Percentiles rank a stretch among this genome's conserved stretches.
These are phyloP conservation scores for Gymnopilus dilepis DNA, from an alignment of 768 basidiomycete species.

Conservation along the genomic window DNA sequence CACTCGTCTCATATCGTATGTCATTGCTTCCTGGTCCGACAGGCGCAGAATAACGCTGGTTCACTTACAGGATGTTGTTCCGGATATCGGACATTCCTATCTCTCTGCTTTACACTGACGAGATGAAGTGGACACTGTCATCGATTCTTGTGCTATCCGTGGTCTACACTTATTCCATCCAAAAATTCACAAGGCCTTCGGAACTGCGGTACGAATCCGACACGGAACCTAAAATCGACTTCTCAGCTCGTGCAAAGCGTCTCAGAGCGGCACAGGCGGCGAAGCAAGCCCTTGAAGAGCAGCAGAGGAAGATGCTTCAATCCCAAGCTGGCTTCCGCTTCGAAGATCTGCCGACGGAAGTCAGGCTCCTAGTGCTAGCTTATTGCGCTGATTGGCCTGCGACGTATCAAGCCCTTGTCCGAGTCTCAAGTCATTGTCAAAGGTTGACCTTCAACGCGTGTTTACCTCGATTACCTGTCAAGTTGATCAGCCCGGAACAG, in stretches of 20 bases:
- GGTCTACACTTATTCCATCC: constrained; percentile 30
- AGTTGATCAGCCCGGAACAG: constrained; percentile 36
- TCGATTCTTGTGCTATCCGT: constrained; percentile 29
- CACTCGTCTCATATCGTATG: constrained; percentile 3
- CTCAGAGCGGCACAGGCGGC: constrained; percentile 26
- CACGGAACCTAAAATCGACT: constrained; percentile 16
- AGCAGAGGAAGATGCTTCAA: constrained; percentile 23
- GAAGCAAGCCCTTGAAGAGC: constrained; percentile 28
- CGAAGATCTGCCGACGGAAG: constrained; percentile 36
- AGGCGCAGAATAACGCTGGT: background rate
- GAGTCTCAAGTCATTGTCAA: constrained; percentile 37
- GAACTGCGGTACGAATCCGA: constrained; percentile 4
- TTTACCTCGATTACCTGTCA: constrained; percentile 39
- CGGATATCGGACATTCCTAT: constrained; percentile 17
- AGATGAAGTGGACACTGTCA: constrained; percentile 30
- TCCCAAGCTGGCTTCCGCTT: constrained; percentile 31
- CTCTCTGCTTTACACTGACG: constrained; percentile 12
- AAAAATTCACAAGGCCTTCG: constrained; percentile 20
- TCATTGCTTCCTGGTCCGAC: background rate
- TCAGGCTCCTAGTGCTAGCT: constrained; percentile 35
- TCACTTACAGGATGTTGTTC: constrained; percentile 22
- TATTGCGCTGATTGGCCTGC: constrained; percentile 34
- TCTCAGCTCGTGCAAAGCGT: constrained; percentile 27
- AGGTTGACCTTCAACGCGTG: constrained; percentile 38
- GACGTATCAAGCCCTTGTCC: constrained; percentile 38